Conservation (phyloP, 2,329 filamentous ascomycete species). For the Ophiognomonia clavigignenti-juglandacearum region DNA sequence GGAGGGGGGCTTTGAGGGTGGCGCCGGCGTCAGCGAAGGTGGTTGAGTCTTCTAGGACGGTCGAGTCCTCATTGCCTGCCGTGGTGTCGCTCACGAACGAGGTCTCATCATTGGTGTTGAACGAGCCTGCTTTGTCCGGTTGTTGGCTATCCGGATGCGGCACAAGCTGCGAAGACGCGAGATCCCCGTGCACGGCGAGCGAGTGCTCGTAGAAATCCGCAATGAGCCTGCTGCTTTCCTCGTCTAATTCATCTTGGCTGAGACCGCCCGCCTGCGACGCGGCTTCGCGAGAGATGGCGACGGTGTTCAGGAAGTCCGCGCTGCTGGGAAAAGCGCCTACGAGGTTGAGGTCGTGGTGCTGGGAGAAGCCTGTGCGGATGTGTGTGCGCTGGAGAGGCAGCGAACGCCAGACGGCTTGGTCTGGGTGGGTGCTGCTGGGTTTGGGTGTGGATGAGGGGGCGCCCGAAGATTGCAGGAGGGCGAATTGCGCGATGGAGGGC, state of each 20-base stretch:
- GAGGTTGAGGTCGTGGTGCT: constrained; percentile 34
- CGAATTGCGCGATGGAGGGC: constrained; percentile 34
- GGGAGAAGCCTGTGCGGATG: constrained; percentile 49
- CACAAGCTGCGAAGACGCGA: constrained; percentile 56
- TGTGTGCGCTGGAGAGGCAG: constrained; percentile 43
- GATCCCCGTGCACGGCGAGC: constrained; percentile 62
- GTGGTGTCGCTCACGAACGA: constrained; percentile 33
- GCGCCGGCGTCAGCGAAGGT: constrained; percentile 22
- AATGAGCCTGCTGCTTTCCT: constrained; percentile 30
- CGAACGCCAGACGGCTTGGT: constrained; percentile 47
- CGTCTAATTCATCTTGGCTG: background rate
- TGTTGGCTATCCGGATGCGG: constrained; percentile 8
- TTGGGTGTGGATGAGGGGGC: constrained; percentile 10
- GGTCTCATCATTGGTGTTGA: constrained; percentile 22
- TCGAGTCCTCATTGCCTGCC: background rate
- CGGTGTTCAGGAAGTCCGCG: constrained; percentile 44
- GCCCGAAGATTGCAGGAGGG: constrained; percentile 21
- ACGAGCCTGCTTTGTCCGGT: constrained; percentile 18
- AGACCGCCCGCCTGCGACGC: constrained; percentile 13
- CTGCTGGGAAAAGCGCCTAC: constrained; percentile 24
- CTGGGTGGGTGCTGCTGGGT: constrained; percentile 19
- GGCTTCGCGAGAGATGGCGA: constrained; percentile 31
- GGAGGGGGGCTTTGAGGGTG: constrained; percentile 18
- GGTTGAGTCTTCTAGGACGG: constrained; percentile 18
- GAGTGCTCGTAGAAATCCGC: constrained; percentile 76